phyloP scores from a whole-genome alignment of 208 protist genomes.

The Crithidia bombi region DNA sequence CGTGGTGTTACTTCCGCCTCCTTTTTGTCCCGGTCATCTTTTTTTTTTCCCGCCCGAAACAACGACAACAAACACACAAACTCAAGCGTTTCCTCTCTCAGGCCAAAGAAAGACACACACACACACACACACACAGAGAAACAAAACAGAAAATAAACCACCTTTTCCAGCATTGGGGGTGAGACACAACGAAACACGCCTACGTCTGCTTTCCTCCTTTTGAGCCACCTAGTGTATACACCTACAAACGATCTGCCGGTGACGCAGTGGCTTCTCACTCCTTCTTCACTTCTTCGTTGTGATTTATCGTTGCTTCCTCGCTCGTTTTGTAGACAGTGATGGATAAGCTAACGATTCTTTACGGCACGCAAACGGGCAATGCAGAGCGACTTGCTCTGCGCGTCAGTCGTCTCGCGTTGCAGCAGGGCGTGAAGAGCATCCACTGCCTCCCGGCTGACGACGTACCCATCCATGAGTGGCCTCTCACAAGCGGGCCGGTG shows the following conservation, averaged over 20 bases:
- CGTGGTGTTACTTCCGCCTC: too few species aligned
- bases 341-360: conserved; percentile 62
- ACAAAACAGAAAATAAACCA: background rate
- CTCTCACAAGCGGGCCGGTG: conserved; percentile 35
- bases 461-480: conserved; percentile 55
- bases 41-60: too few species aligned
- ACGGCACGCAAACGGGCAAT: conserved; percentile 83
- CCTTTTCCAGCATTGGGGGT: background rate
- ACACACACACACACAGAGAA: background rate
- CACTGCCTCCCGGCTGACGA: conserved; percentile 71
- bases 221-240: too few species aligned
- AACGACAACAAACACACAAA: too few species aligned
- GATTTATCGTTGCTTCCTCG: background rate
- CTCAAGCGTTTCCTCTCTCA: too few species aligned
- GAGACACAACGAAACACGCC: too few species aligned
- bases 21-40: too few species aligned
- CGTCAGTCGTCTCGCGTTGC: conserved; percentile 59
- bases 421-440: conserved; percentile 48
- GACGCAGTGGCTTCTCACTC: too few species aligned
- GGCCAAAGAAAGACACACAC: too few species aligned
- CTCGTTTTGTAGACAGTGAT: background rate
- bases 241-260: too few species aligned
- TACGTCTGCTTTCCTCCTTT: too few species aligned
- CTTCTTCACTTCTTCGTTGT: background rate
- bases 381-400: conserved; percentile 71